Evolutionary conservation across 495 filamentous ascomycete genomes (phyloP).

Genomic region (Annulohypoxylon nitens): DNA sequence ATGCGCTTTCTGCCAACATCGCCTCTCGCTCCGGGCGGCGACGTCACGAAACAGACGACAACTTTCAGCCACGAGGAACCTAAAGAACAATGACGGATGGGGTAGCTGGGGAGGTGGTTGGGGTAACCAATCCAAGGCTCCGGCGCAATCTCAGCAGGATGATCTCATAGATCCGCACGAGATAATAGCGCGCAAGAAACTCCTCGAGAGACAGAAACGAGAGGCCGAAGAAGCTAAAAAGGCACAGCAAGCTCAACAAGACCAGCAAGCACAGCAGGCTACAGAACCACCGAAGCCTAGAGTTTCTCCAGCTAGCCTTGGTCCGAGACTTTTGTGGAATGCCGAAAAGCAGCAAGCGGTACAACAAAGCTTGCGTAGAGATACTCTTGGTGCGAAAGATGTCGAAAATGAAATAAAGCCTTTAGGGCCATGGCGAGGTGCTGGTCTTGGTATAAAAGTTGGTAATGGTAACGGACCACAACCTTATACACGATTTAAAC

Average conservation of each 20-base stretch:
- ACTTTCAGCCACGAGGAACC: constrained; percentile 31
- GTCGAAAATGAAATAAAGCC: not conserved
- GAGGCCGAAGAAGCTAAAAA: not conserved
- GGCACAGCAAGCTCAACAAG: constrained; percentile 1
- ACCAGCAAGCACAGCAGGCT: constrained; percentile 11
- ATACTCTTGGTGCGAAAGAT: not conserved
- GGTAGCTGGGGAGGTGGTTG: constrained; percentile 38
- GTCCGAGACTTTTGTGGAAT: constrained; percentile 39
- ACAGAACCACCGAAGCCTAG: constrained; percentile 22
- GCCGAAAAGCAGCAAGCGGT: constrained; percentile 33
- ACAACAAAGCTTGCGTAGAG: constrained; percentile 24
- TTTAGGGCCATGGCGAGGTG: not conserved
- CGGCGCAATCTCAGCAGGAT: constrained; percentile 7
- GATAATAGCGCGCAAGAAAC: constrained; percentile 34
- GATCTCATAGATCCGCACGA: constrained; percentile 40
- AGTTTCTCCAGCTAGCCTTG: not conserved
- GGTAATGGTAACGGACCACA: too few relatives aligned
- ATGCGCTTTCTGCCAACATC: constrained; percentile 50
- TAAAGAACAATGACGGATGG: constrained; percentile 32
- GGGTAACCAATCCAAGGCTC: constrained; percentile 21
- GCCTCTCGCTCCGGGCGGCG: constrained; percentile 35
- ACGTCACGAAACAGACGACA: constrained; percentile 29
- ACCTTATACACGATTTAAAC: too few relatives aligned
- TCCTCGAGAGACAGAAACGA: constrained; percentile 19
- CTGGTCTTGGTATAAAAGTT: not conserved